phyloP scores from a whole-genome alignment of 1,284 basidiomycete species.

The Leucoagaricus sp. region DNA sequence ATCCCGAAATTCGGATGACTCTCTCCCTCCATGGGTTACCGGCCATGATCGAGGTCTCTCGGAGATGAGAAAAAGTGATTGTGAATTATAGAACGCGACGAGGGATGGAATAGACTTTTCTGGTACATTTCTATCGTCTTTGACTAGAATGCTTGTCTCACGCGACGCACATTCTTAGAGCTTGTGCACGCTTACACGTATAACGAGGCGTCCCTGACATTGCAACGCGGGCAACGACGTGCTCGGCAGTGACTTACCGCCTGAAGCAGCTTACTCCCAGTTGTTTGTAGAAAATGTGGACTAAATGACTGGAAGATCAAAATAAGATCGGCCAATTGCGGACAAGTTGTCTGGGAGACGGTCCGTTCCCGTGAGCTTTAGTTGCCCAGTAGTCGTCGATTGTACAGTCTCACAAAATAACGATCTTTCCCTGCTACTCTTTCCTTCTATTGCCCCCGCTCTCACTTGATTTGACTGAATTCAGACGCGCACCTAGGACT shows the following conservation, averaged over 20 bases:
- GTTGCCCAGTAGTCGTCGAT: not conserved
- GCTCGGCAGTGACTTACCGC: not conserved
- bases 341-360: slow-evolving; percentile 26
- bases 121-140: too few relatives aligned
- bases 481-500: too few relatives aligned
- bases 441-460: not conserved
- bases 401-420: not conserved
- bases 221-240: too few relatives aligned
- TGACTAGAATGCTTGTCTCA: too few relatives aligned
- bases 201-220: too few relatives aligned
- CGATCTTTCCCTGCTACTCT: not conserved
- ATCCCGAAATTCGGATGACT: not conserved
- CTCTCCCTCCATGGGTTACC: slow-evolving; percentile 14
- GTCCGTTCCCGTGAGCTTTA: slow-evolving; percentile 17
- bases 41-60: not conserved
- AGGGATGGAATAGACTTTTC: too few relatives aligned
- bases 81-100: too few relatives aligned
- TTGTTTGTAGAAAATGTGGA: not conserved
- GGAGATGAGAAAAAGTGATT: not conserved
- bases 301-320: not conserved
- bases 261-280: not conserved
- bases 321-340: not conserved
- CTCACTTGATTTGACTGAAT: too few relatives aligned
- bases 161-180: too few relatives aligned
- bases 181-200: too few relatives aligned